Evolutionary conservation across 768 basidiomycete genomes (phyloP), one percentile per base, ranked within the genome.

Genomic region (Mycena polygramma): DNA sequence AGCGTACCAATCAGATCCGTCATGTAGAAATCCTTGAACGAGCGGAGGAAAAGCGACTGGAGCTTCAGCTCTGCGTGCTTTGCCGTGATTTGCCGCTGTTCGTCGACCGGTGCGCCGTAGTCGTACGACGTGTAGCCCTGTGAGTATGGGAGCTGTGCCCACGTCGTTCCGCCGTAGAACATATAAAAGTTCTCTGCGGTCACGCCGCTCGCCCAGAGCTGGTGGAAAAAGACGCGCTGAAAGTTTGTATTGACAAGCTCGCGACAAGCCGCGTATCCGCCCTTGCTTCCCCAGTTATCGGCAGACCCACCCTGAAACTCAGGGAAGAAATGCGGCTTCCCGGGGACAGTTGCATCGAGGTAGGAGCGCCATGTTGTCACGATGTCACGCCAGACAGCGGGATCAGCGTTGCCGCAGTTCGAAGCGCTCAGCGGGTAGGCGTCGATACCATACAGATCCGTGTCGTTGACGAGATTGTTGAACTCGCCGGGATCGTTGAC

Each of bases 141-240:
- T 5, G 70, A 63, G 49, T 68, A 72, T 20, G 70, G 62, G 4
- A 72, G 62, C 58, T 68, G 66, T 15, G 35, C 70, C 70, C 70
- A 72, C 7, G 66, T 68, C 26, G 70, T 72, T 4, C 70, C 70
- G 7, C 70, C 58, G 69, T 85, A 89, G 45, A 89, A 74, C 90
- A 91, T 91, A 76, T 91, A 91, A 61, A 87, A 88, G 71, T 86
- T 89, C 48, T 89, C 82, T 59, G 90, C 69, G 66, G 90, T 91
- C 11, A 82, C 87, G 73, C 89, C 90, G n/a, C 81, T 78, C 7
- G 90, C 88, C 85, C 86, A 89, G 64, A 88, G 81, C 48, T 87
- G 74, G 64, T 87, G 83, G 75, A 90, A 84, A 74, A 91, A 91
- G 8, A 91, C 90, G 60, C 83, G 83, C 76, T 85, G 79, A 72